Evolutionary conservation across 1,284 basidiomycete species (phyloP).

Genomic region (Ustilago sp.): DNA sequence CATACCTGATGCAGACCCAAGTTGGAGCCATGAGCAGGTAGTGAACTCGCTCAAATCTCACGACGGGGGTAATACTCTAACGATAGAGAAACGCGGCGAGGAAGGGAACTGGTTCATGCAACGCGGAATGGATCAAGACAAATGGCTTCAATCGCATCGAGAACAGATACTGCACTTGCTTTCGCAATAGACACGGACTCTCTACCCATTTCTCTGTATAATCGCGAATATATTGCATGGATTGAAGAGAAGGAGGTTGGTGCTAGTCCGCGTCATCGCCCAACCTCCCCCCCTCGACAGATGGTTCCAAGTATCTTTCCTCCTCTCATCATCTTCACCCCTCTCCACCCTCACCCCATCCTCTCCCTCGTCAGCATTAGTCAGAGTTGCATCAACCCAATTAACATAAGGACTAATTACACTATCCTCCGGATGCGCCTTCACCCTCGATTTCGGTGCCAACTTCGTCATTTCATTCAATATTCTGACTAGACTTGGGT

Average conservation of each 20-base stretch:
- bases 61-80: neutral
- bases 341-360: neutral
- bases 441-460: constrained; percentile 12
- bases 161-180: constrained; percentile 26
- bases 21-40: constrained; percentile 15
- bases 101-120: constrained; percentile 72
- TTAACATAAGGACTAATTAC: constrained; percentile 48
- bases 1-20: constrained; percentile 5
- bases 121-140: constrained; percentile 70
- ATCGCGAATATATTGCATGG: neutral
- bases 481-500: constrained; percentile 40
- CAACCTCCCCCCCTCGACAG: constrained; percentile 46
- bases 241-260: neutral
- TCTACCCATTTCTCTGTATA: neutral
- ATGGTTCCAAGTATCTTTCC: constrained; percentile 39
- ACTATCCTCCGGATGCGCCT: constrained; percentile 47
- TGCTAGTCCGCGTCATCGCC: constrained; percentile 48
- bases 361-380: constrained; percentile 2
- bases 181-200: neutral
- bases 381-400: constrained; percentile 17
- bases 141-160: constrained; percentile 24
- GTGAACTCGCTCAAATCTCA: neutral
- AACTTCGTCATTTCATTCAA: constrained; percentile 38
- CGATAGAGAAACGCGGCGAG: constrained; percentile 81
- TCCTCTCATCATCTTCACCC: neutral